A percentile compares a stretch with the other conserved stretches of the same genome.
These are phyloP conservation scores for Ciborinia camelliae DNA, from an alignment of 2,329 filamentous ascomycete genomes.

Conservation along the genomic window DNA sequence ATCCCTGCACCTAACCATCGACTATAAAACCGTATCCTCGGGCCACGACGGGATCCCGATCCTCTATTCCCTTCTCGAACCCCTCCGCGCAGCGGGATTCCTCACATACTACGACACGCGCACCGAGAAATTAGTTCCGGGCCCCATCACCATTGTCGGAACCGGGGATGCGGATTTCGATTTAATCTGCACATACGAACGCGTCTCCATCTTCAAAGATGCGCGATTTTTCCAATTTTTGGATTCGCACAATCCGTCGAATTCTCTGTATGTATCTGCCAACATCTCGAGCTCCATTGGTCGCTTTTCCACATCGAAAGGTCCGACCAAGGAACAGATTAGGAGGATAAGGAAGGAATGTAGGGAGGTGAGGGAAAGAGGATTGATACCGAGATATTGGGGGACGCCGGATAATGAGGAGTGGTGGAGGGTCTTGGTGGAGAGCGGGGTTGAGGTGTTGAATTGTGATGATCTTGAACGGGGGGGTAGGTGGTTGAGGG, in stretches of 20 bases:
- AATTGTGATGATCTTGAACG: constrained; percentile 41
- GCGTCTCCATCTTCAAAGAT: constrained; percentile 48
- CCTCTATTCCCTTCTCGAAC: constrained; percentile 42
- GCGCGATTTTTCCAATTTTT: constrained; percentile 40
- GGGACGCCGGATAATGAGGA: constrained; percentile 41
- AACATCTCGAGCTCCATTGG: constrained; percentile 17
- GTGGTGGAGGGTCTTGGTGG: constrained; percentile 41
- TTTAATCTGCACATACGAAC: constrained; percentile 34
- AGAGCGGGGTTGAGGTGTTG: constrained; percentile 42
- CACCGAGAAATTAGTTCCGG: constrained; percentile 19
- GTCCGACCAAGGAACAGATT: constrained; percentile 27
- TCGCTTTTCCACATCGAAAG: constrained; percentile 20
- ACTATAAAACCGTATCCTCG: constrained; percentile 45
- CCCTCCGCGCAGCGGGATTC: constrained; percentile 42
- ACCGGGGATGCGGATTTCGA: constrained; percentile 48
- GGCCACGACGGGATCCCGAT: constrained; percentile 36
- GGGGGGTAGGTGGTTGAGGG: constrained; percentile 8
- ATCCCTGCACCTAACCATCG: constrained; percentile 45
- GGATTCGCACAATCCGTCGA: constrained; percentile 21
- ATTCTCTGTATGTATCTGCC: constrained; percentile 33
- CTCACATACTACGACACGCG: constrained; percentile 41
- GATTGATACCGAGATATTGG: constrained; percentile 44
- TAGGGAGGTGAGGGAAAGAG: constrained; percentile 38
- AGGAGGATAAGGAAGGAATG: constrained; percentile 29
- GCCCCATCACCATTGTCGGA: constrained; percentile 49